Base-by-base conservation (phyloP, 257 asterid genomes). In the Fraxinus americana region DNA sequence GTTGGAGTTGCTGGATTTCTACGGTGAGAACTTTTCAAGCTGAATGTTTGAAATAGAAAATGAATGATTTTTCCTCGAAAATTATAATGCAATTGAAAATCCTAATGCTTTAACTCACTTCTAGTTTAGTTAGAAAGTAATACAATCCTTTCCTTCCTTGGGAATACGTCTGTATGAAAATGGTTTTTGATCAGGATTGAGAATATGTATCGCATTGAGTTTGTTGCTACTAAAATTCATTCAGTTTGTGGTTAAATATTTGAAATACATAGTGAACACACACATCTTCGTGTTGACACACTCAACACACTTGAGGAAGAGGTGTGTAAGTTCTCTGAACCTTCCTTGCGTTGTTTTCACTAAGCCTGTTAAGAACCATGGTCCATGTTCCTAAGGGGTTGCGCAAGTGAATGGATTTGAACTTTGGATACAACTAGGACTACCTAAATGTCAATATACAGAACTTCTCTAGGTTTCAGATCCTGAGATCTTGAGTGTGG, bases 21-120 rank as follows among this genome's bases (percentile, higher is more conserved):
- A 19, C 2, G 17, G 19, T 41, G 61, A 74, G 27, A 21, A 73
- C 14, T 66, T 16, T 30, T 67, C 39, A 67, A 67, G 29, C 4
- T 25, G 74, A 68, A 45, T 76, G 66, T 45, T 67, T 67, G 35
- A 32, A 48, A 45, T 13, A 45, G 54, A 45, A 45, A 45, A 45
- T 13, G 54, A 45, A 3, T 45, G 54, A 45, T 45, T 45, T 43
- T 45, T 45, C 54, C 19, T 45, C 6, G 6, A 45, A 45, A 12
- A 45, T 45, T 45, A 13, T 45, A 13, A 13, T 45, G 54, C 54
- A 45, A 12, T 12, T 12, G 19, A 43, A 43, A 43, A 13, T 43
- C 19, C 5, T 12, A 41, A 41, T 12, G 50, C 13, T 10, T 45
- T 13, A 45, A 45, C 54, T 45, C 54, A 3, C 54, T 13, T 45